phyloP scores from a whole-genome alignment of 345 rosid species.

The Ceriops decandra region DNA sequence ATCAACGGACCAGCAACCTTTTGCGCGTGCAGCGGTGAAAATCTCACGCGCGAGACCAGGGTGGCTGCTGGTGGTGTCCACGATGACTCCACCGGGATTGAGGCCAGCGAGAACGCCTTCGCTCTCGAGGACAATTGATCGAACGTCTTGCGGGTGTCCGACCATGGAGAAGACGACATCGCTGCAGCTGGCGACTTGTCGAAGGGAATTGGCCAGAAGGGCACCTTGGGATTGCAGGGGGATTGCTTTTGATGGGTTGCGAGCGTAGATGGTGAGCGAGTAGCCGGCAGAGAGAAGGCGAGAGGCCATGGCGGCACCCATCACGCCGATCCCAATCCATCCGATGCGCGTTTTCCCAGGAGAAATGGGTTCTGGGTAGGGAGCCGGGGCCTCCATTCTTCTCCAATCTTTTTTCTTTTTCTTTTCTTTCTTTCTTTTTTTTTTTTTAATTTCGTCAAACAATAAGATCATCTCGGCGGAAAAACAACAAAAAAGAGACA shows the following conservation, averaged over 20 bases:
- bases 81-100: slow-evolving; percentile 53
- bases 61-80: slow-evolving; percentile 66
- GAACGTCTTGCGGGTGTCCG: slow-evolving; percentile 71
- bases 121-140: slow-evolving; percentile 50
- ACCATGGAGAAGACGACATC: slow-evolving; percentile 81
- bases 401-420: too few relatives aligned
- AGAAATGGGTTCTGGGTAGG: slow-evolving; percentile 44
- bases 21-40: slow-evolving; percentile 39
- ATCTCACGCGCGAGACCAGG: slow-evolving; percentile 63
- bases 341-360: slow-evolving; percentile 60
- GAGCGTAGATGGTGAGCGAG: slow-evolving; percentile 58
- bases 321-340: slow-evolving; percentile 82
- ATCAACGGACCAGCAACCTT: slow-evolving; percentile 61
- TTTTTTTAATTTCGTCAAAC: too few relatives aligned
- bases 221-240: slow-evolving; percentile 61
- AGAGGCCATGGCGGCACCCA: slow-evolving; percentile 87
- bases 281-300: slow-evolving; percentile 72
- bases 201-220: slow-evolving; percentile 39
- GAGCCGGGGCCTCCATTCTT: slow-evolving; percentile 59
- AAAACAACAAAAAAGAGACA: too few relatives aligned
- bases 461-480: too few relatives aligned
- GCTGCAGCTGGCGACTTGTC: slow-evolving; percentile 39
- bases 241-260: slow-evolving; percentile 53
- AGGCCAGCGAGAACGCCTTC: slow-evolving; percentile 45
- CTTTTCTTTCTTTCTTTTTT: too few relatives aligned